phyloP scores from a whole-genome alignment of 306 rosid species.

The Vigna radiata region DNA sequence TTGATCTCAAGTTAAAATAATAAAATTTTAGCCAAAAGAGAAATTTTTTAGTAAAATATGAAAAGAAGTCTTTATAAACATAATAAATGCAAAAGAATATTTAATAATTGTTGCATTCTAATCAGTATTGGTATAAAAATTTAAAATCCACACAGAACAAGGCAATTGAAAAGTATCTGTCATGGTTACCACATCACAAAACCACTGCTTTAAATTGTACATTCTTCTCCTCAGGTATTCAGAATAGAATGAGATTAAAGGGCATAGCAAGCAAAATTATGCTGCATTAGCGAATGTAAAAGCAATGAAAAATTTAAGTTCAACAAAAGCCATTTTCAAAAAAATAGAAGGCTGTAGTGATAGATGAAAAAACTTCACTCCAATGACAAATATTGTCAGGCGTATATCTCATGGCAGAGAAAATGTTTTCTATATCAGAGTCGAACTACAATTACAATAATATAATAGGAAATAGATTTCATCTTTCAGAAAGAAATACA shows the following conservation, averaged over 20 bases:
- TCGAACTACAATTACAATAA: constrained; percentile 6
- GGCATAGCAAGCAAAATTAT: neutral
- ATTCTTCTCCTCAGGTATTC: neutral
- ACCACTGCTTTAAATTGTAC: no score
- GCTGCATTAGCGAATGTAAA: constrained; percentile 8
- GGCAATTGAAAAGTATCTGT: neutral
- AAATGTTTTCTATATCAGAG: neutral
- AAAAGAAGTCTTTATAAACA: no score
- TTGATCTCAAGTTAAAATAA: no score
- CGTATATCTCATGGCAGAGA: neutral
- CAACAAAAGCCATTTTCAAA: neutral
- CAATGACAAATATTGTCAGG: constrained; percentile 11
- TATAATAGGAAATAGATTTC: neutral
- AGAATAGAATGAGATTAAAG: constrained; percentile 1
- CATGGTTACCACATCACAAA: neutral
- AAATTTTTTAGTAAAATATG: no score
- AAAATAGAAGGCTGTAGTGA: neutral
- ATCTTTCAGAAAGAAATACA: neutral
- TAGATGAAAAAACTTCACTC: neutral
- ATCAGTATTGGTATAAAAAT: neutral
- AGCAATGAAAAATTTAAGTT: neutral
- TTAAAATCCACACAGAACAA: neutral
- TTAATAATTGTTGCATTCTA: no score
- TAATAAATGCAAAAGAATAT: no score
- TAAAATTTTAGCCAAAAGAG: no score